Base-by-base conservation (phyloP, 1,139 yeast genomes). In the Candida sp. region DNA sequence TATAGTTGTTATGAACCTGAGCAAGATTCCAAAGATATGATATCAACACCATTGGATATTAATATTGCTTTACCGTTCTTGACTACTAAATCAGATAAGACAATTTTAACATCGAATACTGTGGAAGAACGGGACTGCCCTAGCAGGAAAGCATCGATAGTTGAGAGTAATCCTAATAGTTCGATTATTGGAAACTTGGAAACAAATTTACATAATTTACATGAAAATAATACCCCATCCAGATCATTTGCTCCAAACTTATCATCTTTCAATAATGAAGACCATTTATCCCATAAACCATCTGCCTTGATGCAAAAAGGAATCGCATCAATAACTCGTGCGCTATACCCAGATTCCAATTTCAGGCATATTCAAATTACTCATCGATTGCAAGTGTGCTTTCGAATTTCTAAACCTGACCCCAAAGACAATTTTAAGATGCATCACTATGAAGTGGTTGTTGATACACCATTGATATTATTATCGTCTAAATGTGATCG, bases 391-490 rank as follows among this genome's bases (percentile, higher is more conserved):
- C 95, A 88, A 55, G 79, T 89, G 4, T 82, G 89, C 54, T 76
- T 90, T 52, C 70, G 97, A 45, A 84, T 90, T 32, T 84, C 95
- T 27, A 84, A 82, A 54, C 77, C 76, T 0, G 83, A 80, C 47
- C 77, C 81, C 5, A 72, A 72, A 8, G 82, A 81, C 46, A 63
- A 70, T 42, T 70, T 68, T 40, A 81, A 79, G 52, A 68, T 86
- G 67, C 91, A 88, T 55, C 95, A 88, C 61, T 90, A 84, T 57
- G 97, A 90, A 55, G 96, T 90, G 39, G 83, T 89, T 42, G 86
- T 90, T 38, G 97, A 89, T 59, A 87, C 96, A 0, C 97, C 97
- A 0, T 73, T 90, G 42, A 74, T 77, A 27, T 69, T 90, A 43
- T 72, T 88, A 39, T 84, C 95, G 43, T 79, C 88, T 22, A 77